Base-by-base conservation (phyloP, 768 basidiomycete genomes). In the Lepiota subincarnata region DNA sequence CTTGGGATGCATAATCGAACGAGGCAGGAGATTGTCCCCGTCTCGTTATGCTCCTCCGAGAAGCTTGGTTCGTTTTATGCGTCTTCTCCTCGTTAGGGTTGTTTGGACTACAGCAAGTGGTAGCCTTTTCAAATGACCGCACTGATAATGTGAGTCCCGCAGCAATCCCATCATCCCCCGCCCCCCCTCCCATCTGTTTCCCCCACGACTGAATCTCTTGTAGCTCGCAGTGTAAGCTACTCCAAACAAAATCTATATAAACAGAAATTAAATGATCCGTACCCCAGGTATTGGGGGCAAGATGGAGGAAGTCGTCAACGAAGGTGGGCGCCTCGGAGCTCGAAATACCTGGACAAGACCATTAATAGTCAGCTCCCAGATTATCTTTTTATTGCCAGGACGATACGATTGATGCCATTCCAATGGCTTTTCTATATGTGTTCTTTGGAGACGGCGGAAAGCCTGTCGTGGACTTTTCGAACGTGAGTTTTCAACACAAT, bases 321-420 rank as follows among this genome's bases (percentile, higher is more conserved):
- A 64, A 65, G 68, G 73, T 70, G 20, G 37, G 57, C 12, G 38
- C 14, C 20, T 55, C 37, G 36, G 43, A 47, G 14, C 40, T 26
- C 31, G 13, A 24, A 11, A 6, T 18, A 28, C 26, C 19, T 24
- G 18, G 19, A 39, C 13, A 35, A 41, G 36, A 20, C 46, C 24
- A 38, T 37, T 28, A 34, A 22, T 18, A 39, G 18, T 35, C 39
- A 37, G 20, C 34, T 24, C 24, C n/a, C 37, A 74, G 73, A 2
- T 65, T 86, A 56, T 76, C 77, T 14, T 83, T 77, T 63, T 86
- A 85, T 63, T 86, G 83, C 60, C 69, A 81, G 60, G 83, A 86
- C 61, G 73, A 79, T 63, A 73, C 78, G 12, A 81, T 86, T 56
- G 80, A 87, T 64, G 76, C 74, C 26, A 72, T 87, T 36, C 83